Evolutionary conservation across 2,329 filamentous ascomycete species (phyloP).

Genomic region (Monilinia aucupariae): DNA sequence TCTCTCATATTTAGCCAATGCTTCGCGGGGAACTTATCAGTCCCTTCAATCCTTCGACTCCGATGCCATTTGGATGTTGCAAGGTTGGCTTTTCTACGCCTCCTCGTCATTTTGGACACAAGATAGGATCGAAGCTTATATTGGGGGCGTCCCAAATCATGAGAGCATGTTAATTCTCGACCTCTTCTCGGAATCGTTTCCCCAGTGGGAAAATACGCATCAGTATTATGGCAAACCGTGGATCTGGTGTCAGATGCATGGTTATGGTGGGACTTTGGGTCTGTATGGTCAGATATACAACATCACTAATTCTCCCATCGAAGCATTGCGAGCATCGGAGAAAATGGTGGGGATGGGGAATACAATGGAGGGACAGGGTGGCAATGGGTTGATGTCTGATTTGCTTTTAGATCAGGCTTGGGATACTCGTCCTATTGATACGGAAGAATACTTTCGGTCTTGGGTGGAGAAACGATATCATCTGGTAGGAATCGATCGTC

Average conservation of each 20-base stretch:
- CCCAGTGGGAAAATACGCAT: constrained; percentile 47
- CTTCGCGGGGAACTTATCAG: constrained; percentile 42
- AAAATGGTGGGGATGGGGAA: constrained; percentile 45
- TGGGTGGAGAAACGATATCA: constrained; percentile 44
- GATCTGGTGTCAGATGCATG: constrained; percentile 50
- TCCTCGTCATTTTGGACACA: constrained; percentile 42
- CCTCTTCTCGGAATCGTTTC: constrained; percentile 44
- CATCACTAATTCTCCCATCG: constrained; percentile 43
- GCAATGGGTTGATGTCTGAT: constrained; percentile 49
- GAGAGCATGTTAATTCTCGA: constrained; percentile 47
- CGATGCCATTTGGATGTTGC: constrained; percentile 47
- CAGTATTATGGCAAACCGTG: constrained; percentile 48
- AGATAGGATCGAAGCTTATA: constrained; percentile 44
- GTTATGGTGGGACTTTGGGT: constrained; percentile 46
- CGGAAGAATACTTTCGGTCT: constrained; percentile 41
- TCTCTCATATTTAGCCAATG: constrained; percentile 39
- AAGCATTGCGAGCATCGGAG: constrained; percentile 39
- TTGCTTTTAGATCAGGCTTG: constrained; percentile 48
- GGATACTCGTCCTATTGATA: constrained; percentile 41
- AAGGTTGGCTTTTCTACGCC: constrained; percentile 47
- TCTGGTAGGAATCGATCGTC: constrained; percentile 17
- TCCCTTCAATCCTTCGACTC: constrained; percentile 45
- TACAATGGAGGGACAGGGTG: constrained; percentile 47
- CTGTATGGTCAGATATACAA: constrained; percentile 47
- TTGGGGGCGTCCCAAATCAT: constrained; percentile 41